Percentiles rank a stretch among this genome's conserved stretches.
Evolutionary conservation across 345 rosid genomes (phyloP).

Genomic region (Citrus inodora): DNA sequence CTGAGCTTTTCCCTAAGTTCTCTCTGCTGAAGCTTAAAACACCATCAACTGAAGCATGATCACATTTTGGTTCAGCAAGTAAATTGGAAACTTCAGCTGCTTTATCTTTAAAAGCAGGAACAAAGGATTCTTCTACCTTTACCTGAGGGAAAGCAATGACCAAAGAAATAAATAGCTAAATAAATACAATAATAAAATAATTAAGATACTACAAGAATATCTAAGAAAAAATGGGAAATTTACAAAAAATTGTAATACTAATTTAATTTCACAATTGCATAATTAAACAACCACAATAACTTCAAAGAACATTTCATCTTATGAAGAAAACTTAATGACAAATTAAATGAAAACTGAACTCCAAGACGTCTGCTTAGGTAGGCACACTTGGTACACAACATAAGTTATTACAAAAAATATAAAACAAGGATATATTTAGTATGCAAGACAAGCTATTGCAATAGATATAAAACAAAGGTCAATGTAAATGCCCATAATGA

Average conservation of each 20-base stretch:
- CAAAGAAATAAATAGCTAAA: not conserved
- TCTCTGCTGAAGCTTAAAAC: constrained; percentile 48
- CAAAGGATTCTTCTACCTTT: constrained; percentile 45
- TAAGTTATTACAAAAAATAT: not conserved
- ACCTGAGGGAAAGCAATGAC: constrained; percentile 17
- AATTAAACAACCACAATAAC: not conserved
- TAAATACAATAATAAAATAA: not conserved
- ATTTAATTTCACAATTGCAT: not conserved
- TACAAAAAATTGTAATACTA: not conserved
- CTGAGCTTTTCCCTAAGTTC: constrained; percentile 39
- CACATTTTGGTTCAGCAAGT: constrained; percentile 48
- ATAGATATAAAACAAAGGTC: not conserved
- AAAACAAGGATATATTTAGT: not conserved
- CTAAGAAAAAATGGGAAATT: not conserved
- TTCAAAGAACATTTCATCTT: not conserved
- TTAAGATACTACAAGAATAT: constrained; percentile 11
- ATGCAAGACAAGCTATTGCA: not conserved
- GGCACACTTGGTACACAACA: not conserved
- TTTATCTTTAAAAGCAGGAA: constrained; percentile 42
- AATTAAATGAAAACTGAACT: not conserved
- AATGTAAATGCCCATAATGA: not conserved
- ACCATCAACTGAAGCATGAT: constrained; percentile 47
- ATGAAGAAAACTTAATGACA: not conserved
- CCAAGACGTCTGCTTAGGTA: not conserved
- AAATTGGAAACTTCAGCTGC: constrained; percentile 37